These are phyloP conservation scores for Verbascum thapsus DNA, from an alignment of 257 asterid genomes.

Conservation along the genomic window DNA sequence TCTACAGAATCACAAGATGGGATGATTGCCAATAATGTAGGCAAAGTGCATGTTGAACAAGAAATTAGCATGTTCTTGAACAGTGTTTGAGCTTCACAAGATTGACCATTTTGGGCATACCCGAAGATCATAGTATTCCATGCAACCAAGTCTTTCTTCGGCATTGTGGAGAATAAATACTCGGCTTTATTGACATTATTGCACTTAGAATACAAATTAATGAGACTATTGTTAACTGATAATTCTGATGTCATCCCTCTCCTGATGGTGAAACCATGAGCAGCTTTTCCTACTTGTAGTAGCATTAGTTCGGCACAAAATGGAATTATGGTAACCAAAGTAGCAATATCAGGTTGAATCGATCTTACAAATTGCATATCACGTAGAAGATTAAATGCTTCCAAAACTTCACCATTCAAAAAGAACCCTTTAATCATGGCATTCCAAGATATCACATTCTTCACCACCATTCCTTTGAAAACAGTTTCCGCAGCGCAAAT, in stretches of 20 bases:
- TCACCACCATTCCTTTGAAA: slow-evolving; percentile 39
- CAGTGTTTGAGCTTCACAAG: slow-evolving; percentile 48
- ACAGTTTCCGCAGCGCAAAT: slow-evolving; percentile 43
- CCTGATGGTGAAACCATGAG: slow-evolving; percentile 56
- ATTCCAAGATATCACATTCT: slow-evolving; percentile 71
- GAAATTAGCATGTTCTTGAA: slow-evolving; percentile 49
- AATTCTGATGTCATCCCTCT: slow-evolving; percentile 48
- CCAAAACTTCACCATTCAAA: slow-evolving; percentile 35
- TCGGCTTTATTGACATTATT: slow-evolving; percentile 39
- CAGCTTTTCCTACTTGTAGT: slow-evolving; percentile 55
- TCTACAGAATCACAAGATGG: slow-evolving; percentile 59
- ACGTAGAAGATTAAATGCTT: slow-evolving; percentile 46
- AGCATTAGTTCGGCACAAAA: slow-evolving; percentile 55
- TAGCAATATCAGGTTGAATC: slow-evolving; percentile 50
- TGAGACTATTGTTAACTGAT: slow-evolving; percentile 52
- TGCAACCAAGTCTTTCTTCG: slow-evolving; percentile 55
- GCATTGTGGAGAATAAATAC: slow-evolving; percentile 46
- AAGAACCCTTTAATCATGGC: slow-evolving; percentile 62
- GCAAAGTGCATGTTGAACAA: slow-evolving; percentile 43
- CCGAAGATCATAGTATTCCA: slow-evolving; percentile 76
- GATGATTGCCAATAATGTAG: slow-evolving; percentile 58
- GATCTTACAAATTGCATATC: slow-evolving; percentile 55
- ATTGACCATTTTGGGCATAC: slow-evolving; percentile 50
- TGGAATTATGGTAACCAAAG: slow-evolving; percentile 48
- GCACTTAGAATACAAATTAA: slow-evolving; percentile 61